phyloP scores from a whole-genome alignment of 163 green algal genomes.

The Volvox carteri region DNA sequence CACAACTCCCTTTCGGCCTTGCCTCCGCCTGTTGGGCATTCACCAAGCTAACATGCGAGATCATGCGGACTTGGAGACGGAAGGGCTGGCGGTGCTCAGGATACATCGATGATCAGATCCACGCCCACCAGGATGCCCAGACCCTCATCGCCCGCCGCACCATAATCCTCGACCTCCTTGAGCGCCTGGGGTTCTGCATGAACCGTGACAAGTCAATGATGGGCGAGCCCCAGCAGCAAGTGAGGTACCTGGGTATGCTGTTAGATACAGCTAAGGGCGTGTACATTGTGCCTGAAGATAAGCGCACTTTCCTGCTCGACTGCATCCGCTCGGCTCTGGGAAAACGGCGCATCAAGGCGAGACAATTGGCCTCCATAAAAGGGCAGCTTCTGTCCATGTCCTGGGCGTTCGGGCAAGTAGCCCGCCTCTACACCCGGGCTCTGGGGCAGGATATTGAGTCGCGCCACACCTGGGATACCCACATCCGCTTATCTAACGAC shows the following conservation, averaged over 20 bases:
- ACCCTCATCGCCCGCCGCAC: neutral
- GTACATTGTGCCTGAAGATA: neutral
- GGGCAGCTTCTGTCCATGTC: neutral
- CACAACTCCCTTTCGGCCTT: conserved; percentile 41
- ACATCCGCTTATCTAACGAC: neutral
- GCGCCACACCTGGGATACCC: neutral
- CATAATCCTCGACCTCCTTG: neutral
- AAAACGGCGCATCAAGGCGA: neutral
- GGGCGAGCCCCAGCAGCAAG: neutral
- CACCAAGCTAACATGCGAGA: conserved; percentile 35
- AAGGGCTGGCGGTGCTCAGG: neutral
- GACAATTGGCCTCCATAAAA: neutral
- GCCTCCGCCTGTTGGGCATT: conserved; percentile 37
- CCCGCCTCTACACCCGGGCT: neutral
- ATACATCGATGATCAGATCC: conserved; percentile 31
- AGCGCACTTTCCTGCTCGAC: neutral
- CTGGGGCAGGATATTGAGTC: neutral
- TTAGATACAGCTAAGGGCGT: neutral
- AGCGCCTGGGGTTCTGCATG: neutral
- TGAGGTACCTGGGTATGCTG: conserved; percentile 20
- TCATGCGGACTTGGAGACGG: neutral
- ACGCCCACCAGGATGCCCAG: neutral
- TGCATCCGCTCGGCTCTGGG: neutral
- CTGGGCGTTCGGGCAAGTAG: conserved; percentile 10
- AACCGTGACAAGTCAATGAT: conserved; percentile 32